A percentile compares a stretch with the other conserved stretches of the same genome.
Conservation (phyloP, 1,284 basidiomycete genomes). For the Cutaneotrichosporon cyanovorans region DNA sequence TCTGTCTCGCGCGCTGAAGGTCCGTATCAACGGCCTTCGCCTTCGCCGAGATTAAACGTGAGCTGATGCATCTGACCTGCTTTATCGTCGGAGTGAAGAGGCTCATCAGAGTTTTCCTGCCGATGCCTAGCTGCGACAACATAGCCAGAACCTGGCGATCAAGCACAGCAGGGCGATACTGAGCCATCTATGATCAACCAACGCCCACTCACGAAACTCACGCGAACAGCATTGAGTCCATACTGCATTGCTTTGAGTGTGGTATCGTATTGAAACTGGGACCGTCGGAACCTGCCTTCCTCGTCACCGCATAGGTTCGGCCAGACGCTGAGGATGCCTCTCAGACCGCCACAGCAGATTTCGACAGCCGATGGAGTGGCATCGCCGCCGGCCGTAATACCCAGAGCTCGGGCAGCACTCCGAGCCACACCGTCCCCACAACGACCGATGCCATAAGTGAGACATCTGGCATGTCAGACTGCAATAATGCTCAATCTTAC, state of each 20-base stretch:
- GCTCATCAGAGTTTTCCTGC: slow-evolving; percentile 9
- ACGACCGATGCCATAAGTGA: slow-evolving; percentile 27
- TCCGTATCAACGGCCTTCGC: slow-evolving; percentile 2
- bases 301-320: slow-evolving; percentile 11
- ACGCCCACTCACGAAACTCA: neutral
- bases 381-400: slow-evolving; percentile 7
- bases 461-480: slow-evolving; percentile 4
- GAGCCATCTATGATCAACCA: slow-evolving; percentile 14
- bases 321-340: slow-evolving; percentile 25
- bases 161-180: slow-evolving; percentile 20
- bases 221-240: slow-evolving; percentile 16
- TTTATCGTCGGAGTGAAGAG: slow-evolving; percentile 14
- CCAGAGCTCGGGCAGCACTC: slow-evolving; percentile 18
- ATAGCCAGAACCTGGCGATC: slow-evolving; percentile 27
- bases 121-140: slow-evolving; percentile 20
- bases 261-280: slow-evolving; percentile 24
- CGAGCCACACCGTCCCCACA: slow-evolving; percentile 17
- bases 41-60: slow-evolving; percentile 6
- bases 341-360: slow-evolving; percentile 26
- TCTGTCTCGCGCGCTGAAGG: neutral
- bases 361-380: slow-evolving; percentile 24
- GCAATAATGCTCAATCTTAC: neutral
- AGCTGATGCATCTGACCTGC: slow-evolving; percentile 9
- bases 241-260: slow-evolving; percentile 10
- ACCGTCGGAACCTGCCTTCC: slow-evolving; percentile 19